Base-by-base conservation (phyloP, 768 basidiomycete genomes). In the Suillus variegatus region DNA sequence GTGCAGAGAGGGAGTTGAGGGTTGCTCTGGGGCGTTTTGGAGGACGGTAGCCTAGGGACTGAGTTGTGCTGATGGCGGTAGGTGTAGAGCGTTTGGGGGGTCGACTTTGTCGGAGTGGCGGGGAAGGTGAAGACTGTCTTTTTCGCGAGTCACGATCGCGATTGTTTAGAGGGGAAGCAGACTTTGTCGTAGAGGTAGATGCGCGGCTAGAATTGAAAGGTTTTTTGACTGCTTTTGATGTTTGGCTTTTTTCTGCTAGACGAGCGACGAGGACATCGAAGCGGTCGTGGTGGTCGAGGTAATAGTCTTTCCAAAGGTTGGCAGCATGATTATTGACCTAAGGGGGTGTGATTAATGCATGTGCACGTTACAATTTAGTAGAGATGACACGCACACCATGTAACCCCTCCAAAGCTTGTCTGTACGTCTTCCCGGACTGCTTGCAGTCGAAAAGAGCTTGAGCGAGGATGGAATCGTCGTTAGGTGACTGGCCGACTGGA, bases 281-380 rank as follows among this genome's bases (percentile, higher is more conserved):
- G 49, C 86, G 84, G 61, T 82, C 80, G 65, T 85, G 86, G 70
- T 92, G 82, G 64, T 91, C 89, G 18, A 93, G 81, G 69, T 89
- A 93, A 72, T 91, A 91, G 69, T 93, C 91, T 71, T 92, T 92
- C 91, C 91, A 93, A 28, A 89, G 76, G 72, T 82, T 87, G 44
- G 89, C 84, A 13, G 79, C 74, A 46, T 84, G 82, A 35, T 80
- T 79, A 51, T 84, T 82, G 56, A 80, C 74, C 82, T 83, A 41
- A 62, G 57, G 40, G 40, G 32, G 58, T 36, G 32, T 69, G 6
- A 68, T 65, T 1, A 56, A 49, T 65, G 41, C 67, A 16, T 35
- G 28, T 38, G 64, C 40, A 43, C 25, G 51, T 54, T 28, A 35
- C 12, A 28, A 60, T 43, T 28, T n/a, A 25, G 51, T 8, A 35